A percentile compares a stretch with the other conserved stretches of the same genome.
Evolutionary conservation across 1,284 basidiomycete genomes (phyloP).

Genomic region (Butyriboletus pseudospeciosus): DNA sequence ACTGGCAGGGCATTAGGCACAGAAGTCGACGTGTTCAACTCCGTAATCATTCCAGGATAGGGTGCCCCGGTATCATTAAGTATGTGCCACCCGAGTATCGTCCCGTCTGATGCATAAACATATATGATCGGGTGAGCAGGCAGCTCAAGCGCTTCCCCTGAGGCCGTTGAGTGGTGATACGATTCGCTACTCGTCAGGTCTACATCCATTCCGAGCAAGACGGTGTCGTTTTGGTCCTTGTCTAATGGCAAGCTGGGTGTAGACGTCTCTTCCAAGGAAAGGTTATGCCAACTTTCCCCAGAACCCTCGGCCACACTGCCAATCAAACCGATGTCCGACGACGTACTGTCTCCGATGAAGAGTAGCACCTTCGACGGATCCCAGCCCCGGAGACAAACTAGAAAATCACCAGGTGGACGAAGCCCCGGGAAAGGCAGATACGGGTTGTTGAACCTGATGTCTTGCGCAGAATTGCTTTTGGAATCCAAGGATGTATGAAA

Average conservation of each 20-base stretch:
- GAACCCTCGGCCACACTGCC: constrained; percentile 44
- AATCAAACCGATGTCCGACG: constrained; percentile 72
- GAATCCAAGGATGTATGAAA: constrained; percentile 59
- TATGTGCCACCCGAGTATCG: constrained; percentile 70
- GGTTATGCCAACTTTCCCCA: constrained; percentile 59
- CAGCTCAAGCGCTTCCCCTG: constrained; percentile 45
- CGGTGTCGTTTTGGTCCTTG: constrained; percentile 66
- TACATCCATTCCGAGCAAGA: constrained; percentile 62
- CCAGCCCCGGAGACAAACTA: constrained; percentile 61
- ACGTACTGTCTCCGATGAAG: constrained; percentile 68
- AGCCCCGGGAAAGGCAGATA: constrained; percentile 53
- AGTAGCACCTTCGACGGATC: constrained; percentile 57
- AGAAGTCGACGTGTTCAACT: constrained; percentile 3
- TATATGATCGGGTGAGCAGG: constrained; percentile 69
- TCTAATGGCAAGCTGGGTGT: constrained; percentile 67
- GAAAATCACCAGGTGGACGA: constrained; percentile 53
- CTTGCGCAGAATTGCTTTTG: constrained; percentile 48
- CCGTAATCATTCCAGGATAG: constrained; percentile 54
- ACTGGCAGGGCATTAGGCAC: constrained; percentile 2
- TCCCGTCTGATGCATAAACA: constrained; percentile 78
- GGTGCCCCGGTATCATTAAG: constrained; percentile 50
- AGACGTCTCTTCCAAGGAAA: constrained; percentile 72
- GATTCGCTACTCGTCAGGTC: constrained; percentile 59
- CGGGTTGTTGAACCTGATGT: constrained; percentile 49
- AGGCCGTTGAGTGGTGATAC: constrained; percentile 38